These are phyloP conservation scores for Ammopiptanthus mongolicus DNA, from an alignment of 306 rosid genomes.

Conservation along the genomic window DNA sequence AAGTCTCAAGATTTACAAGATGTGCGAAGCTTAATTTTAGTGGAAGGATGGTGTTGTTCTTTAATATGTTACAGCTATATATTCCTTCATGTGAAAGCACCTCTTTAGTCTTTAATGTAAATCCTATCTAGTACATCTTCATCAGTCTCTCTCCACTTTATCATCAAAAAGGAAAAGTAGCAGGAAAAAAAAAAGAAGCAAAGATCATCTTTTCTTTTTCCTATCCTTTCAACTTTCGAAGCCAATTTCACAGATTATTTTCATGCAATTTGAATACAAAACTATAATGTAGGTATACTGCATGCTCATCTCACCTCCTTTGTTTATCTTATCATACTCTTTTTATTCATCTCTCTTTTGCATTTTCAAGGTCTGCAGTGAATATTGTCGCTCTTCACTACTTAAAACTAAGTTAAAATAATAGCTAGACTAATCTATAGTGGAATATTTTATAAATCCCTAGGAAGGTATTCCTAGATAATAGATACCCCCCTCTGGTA, in stretches of 20 bases:
- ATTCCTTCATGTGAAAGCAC: slow-evolving; percentile 42
- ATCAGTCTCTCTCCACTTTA: slow-evolving; percentile 46
- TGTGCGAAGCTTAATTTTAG: background rate
- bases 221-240: slow-evolving; percentile 51
- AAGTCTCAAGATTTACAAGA: slow-evolving; percentile 4
- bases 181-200: slow-evolving; percentile 41
- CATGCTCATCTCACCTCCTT: slow-evolving; percentile 8
- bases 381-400: slow-evolving; percentile 32
- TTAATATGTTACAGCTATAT: background rate
- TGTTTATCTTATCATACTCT: slow-evolving; percentile 19
- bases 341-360: background rate
- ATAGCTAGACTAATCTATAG: slow-evolving; percentile 14
- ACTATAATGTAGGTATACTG: slow-evolving; percentile 11
- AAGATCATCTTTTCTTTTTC: slow-evolving; percentile 54
- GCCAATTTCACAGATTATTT: slow-evolving; percentile 51
- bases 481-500: slow-evolving; percentile 34
- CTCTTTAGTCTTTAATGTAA: slow-evolving; percentile 38
- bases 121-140: slow-evolving; percentile 42
- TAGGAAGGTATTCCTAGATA: slow-evolving; percentile 57
- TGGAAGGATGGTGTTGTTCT: background rate
- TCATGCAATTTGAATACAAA: slow-evolving; percentile 50
- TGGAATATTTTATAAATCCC: slow-evolving; percentile 71
- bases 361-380: slow-evolving; percentile 60
- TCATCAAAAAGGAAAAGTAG: slow-evolving; percentile 39
- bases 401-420: slow-evolving; percentile 20